These are phyloP conservation scores for Eutypella sp. DNA, from an alignment of 2,329 filamentous ascomycete species.

Conservation along the genomic window DNA sequence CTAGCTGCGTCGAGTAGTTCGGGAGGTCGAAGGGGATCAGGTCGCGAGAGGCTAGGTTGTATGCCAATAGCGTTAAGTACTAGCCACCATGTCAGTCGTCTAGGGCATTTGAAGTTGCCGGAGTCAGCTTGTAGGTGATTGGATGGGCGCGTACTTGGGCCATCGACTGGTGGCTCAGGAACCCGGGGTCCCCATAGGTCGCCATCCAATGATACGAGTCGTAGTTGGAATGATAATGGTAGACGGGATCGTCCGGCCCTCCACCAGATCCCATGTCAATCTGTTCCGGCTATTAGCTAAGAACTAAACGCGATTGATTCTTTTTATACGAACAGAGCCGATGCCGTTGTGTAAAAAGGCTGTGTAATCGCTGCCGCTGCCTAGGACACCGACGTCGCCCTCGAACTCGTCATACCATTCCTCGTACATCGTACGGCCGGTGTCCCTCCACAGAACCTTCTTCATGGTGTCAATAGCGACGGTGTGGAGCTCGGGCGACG, in stretches of 20 bases:
- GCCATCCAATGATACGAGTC: constrained; percentile 84
- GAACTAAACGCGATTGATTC: constrained; percentile 29
- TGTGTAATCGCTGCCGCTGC: constrained; percentile 64
- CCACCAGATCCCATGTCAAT: constrained; percentile 52
- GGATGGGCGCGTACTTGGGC: constrained; percentile 39
- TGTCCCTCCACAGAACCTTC: constrained; percentile 55
- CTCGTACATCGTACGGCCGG: constrained; percentile 35
- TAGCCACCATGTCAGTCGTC: no score
- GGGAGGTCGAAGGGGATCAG: constrained; percentile 35
- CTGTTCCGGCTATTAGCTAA: constrained; percentile 27
- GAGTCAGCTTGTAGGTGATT: constrained; percentile 1
- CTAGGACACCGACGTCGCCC: constrained; percentile 52
- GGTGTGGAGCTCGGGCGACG: constrained; percentile 64
- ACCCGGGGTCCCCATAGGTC: constrained; percentile 64
- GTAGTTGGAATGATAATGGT: constrained; percentile 80
- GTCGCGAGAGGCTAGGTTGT: constrained; percentile 33
- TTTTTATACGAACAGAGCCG: constrained; percentile 30
- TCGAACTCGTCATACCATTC: constrained; percentile 35
- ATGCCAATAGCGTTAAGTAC: constrained; percentile 35
- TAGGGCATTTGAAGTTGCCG: no score
- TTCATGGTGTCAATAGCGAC: constrained; percentile 58
- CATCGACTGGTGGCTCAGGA: constrained; percentile 55
- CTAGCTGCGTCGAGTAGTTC: constrained; percentile 36
- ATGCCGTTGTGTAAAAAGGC: constrained; percentile 56
- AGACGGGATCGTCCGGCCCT: constrained; percentile 48